Percentiles rank a stretch among this genome's conserved stretches.
Conservation (phyloP, 2,329 filamentous ascomycete species). For the Stachybotrys echinatus region DNA sequence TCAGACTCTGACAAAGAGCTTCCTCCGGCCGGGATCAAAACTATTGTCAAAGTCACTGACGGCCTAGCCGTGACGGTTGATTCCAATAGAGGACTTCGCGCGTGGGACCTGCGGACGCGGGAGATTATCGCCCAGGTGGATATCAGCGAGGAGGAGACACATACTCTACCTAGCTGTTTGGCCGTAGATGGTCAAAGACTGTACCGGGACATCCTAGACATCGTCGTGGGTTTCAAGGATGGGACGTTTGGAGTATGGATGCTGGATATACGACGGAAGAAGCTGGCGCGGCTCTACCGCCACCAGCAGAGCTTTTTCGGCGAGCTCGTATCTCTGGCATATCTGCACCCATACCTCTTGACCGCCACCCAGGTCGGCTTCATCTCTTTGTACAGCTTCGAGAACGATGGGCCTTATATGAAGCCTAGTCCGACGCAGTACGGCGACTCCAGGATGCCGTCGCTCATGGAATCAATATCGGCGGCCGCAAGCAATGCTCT, state of each 20-base stretch:
- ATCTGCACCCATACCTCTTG: conserved; percentile 69
- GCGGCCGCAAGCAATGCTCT: neutral
- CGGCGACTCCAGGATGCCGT: neutral
- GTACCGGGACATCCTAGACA: conserved; percentile 42
- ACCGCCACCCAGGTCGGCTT: conserved; percentile 71
- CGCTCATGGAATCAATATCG: neutral
- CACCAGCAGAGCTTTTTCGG: conserved; percentile 60
- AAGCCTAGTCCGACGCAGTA: neutral
- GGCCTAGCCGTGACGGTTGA: conserved; percentile 77
- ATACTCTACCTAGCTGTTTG: conserved; percentile 52
- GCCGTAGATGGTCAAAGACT: conserved; percentile 53
- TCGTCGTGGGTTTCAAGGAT: conserved; percentile 66
- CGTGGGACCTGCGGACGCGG: conserved; percentile 68
- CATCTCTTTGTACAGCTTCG: conserved; percentile 71
- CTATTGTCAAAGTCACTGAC: conserved; percentile 73
- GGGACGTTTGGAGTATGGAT: conserved; percentile 69
- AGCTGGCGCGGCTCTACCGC: conserved; percentile 46
- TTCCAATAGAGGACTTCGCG: conserved; percentile 61
- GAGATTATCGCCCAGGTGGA: conserved; percentile 48
- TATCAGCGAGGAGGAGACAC: conserved; percentile 21
- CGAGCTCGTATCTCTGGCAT: conserved; percentile 64
- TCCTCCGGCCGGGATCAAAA: conserved; percentile 34
- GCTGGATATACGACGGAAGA: conserved; percentile 39
- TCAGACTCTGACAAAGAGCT: conserved; percentile 24
- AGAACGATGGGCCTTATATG: conserved; percentile 10